phyloP scores from a whole-genome alignment of 352 stramenopile species.

The Thraustochytrium sp. region DNA sequence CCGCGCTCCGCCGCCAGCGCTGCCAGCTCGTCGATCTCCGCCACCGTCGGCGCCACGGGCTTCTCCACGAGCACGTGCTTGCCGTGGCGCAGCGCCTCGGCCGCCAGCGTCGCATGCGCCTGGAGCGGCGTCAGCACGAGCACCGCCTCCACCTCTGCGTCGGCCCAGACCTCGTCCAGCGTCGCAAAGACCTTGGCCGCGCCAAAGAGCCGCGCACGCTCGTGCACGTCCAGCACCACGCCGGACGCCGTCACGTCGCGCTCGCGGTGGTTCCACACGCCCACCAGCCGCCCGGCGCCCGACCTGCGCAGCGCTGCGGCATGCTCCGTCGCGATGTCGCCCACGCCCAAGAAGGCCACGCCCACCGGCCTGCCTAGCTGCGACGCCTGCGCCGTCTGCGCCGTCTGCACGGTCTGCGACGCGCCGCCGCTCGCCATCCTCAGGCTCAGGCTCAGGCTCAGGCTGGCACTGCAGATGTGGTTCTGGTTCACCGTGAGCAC shows the following conservation, averaged over 20 bases:
- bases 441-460: neutral
- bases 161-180: neutral
- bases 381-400: neutral
- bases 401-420: neutral
- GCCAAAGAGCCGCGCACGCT: neutral
- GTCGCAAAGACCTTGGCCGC: neutral
- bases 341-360: neutral
- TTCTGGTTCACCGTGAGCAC: neutral
- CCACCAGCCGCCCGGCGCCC: neutral
- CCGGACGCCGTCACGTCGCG: neutral
- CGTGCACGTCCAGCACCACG: neutral
- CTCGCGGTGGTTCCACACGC: conserved; percentile 15
- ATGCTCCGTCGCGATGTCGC: neutral
- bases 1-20: conserved; percentile 34
- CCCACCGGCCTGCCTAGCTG: neutral
- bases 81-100: conserved; percentile 42
- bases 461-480: neutral
- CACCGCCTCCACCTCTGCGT: neutral
- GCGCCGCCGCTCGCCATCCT: neutral
- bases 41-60: conserved; percentile 55
- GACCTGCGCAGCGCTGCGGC: neutral
- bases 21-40: conserved; percentile 51
- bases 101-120: conserved; percentile 26
- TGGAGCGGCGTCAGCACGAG: neutral
- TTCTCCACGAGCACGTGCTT: conserved; percentile 59